Conservation (phyloP, 176 grass and related monocot genomes). For the Musa schizocarpa region DNA sequence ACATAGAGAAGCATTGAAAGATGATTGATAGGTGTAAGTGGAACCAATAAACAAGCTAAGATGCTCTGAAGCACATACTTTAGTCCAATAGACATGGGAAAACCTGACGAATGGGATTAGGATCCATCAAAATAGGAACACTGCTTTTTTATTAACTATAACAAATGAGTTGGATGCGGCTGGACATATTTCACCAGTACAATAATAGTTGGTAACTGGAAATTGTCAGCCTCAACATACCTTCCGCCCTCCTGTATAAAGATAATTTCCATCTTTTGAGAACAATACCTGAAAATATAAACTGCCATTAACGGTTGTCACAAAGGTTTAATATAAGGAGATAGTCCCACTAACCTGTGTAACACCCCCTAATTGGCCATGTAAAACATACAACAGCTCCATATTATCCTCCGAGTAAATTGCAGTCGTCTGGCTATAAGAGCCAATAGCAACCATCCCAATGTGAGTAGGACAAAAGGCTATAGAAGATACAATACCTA, state of each 20-base stretch:
- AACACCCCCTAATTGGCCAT: conserved; percentile 80
- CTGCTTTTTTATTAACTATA: background rate
- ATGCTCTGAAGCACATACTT: background rate
- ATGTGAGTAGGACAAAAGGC: conserved; percentile 59
- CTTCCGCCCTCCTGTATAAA: conserved; percentile 95
- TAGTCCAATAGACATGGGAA: background rate
- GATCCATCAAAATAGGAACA: background rate
- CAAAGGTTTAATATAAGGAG: background rate
- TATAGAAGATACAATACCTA: conserved; percentile 85
- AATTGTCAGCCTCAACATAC: conserved; percentile 21
- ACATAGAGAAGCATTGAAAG: background rate
- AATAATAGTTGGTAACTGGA: background rate
- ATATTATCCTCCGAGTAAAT: conserved; percentile 77
- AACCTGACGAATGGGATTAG: background rate
- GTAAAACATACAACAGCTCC: conserved; percentile 82
- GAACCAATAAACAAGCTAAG: background rate
- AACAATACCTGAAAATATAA: conserved; percentile 59
- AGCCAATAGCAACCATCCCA: conserved; percentile 92
- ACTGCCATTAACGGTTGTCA: conserved; percentile 12
- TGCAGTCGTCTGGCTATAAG: conserved; percentile 79
- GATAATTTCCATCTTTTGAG: conserved; percentile 88
- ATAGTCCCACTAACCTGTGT: conserved; percentile 56
- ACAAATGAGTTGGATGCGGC: background rate
- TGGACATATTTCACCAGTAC: background rate
- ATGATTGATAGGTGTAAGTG: background rate